Percentiles rank a stretch among this genome's conserved stretches.
Conservation (phyloP, 1,284 basidiomycete species). For the Afroboletus lepidellus region DNA sequence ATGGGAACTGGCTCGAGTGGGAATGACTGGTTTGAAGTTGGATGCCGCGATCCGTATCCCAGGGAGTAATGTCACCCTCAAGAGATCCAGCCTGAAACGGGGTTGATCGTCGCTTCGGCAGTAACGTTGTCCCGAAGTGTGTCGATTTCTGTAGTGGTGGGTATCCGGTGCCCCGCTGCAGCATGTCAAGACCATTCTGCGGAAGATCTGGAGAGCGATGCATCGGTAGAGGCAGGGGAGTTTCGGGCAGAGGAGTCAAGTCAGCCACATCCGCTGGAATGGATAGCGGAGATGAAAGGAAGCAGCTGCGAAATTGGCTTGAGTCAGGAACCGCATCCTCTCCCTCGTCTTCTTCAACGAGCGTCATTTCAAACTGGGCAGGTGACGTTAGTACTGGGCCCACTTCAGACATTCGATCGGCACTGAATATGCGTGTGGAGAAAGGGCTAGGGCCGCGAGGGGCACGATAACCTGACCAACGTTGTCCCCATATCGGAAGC, state of each 20-base stretch:
- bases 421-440: constrained; percentile 23
- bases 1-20: background rate
- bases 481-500: constrained; percentile 36
- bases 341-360: constrained; percentile 23
- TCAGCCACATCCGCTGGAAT: constrained; percentile 4
- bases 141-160: constrained; percentile 2
- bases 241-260: background rate
- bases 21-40: constrained; percentile 1
- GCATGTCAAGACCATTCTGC: background rate
- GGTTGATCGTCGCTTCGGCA: background rate
- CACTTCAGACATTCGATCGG: constrained; percentile 26
- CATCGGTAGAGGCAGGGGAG: constrained; percentile 1
- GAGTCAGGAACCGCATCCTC: constrained; percentile 21
- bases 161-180: background rate
- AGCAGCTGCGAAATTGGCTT: constrained; percentile 7
- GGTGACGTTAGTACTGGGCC: constrained; percentile 26
- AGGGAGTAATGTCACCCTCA: background rate
- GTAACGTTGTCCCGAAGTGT: background rate
- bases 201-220: constrained; percentile 1
- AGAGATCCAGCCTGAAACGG: background rate
- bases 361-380: constrained; percentile 21
- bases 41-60: constrained; percentile 3
- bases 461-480: constrained; percentile 26
- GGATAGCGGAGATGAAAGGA: constrained; percentile 11
- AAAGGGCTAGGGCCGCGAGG: constrained; percentile 31